Percentiles rank a stretch among this genome's conserved stretches.
Conservation (phyloP, 345 rosid genomes). For the Excoecaria cochinchinensis region DNA sequence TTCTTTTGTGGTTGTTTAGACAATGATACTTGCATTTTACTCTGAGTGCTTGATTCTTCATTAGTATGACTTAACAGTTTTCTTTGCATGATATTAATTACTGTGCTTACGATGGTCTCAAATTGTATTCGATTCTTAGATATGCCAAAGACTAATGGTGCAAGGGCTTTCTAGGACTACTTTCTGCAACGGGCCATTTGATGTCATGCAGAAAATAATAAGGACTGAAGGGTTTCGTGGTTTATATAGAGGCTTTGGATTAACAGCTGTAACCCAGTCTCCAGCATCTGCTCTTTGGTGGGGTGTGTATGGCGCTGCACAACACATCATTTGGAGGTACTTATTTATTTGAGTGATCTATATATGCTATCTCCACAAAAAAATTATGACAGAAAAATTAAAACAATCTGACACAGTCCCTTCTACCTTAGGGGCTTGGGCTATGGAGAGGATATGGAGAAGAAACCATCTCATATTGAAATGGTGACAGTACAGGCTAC, state of each 20-base stretch:
- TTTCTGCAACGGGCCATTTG: slow-evolving; percentile 45
- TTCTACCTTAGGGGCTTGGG: slow-evolving; percentile 47
- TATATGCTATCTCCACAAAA: background rate
- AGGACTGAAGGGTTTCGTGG: slow-evolving; percentile 56
- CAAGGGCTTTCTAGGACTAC: slow-evolving; percentile 63
- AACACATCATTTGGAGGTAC: slow-evolving; percentile 61
- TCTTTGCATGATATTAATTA: no score
- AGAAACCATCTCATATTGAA: slow-evolving; percentile 59
- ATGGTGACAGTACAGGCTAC: slow-evolving; percentile 58
- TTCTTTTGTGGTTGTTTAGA: no score
- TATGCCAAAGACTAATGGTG: slow-evolving; percentile 61
- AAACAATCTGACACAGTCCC: background rate
- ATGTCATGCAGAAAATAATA: slow-evolving; percentile 45
- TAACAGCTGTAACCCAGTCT: slow-evolving; percentile 48
- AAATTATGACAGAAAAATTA: no score
- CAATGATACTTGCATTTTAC: no score
- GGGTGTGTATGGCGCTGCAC: slow-evolving; percentile 59
- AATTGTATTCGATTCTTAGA: slow-evolving; percentile 27
- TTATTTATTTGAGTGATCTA: background rate
- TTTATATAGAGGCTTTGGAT: slow-evolving; percentile 63
- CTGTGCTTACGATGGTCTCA: background rate
- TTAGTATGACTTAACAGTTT: background rate
- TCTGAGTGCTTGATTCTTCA: background rate
- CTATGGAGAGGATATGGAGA: slow-evolving; percentile 40
- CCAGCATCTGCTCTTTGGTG: slow-evolving; percentile 74